Conservation (phyloP, 495 filamentous ascomycete genomes). For the Hypoxylon cercidicola region DNA sequence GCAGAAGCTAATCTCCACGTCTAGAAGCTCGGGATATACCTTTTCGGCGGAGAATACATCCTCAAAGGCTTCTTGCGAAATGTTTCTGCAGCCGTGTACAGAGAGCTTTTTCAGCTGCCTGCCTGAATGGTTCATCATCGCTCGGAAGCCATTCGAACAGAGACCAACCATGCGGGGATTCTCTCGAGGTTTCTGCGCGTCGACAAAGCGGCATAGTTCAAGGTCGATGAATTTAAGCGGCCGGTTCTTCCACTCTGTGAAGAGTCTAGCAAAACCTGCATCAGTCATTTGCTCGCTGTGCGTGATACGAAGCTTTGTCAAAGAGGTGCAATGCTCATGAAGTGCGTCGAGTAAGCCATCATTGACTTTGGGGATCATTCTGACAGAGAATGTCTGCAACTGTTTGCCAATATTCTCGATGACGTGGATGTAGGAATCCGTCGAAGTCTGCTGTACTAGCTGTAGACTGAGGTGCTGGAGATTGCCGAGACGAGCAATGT, state of each 20-base stretch:
- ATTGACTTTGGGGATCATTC: slow-evolving; percentile 65
- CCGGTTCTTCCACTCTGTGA: slow-evolving; percentile 77
- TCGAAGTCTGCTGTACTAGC: slow-evolving; percentile 64
- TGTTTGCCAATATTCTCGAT: slow-evolving; percentile 66
- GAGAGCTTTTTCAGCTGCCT: slow-evolving; percentile 69
- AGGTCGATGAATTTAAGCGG: slow-evolving; percentile 75
- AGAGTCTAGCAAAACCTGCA: slow-evolving; percentile 73
- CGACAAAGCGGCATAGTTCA: slow-evolving; percentile 76
- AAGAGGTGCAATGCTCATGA: slow-evolving; percentile 70
- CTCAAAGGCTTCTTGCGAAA: slow-evolving; percentile 72
- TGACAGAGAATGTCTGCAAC: slow-evolving; percentile 77
- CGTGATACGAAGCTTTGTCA: slow-evolving; percentile 80
- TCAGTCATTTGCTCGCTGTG: slow-evolving; percentile 80
- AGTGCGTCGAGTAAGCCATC: slow-evolving; percentile 72
- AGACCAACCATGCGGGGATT: slow-evolving; percentile 75
- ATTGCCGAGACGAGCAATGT: slow-evolving; percentile 64
- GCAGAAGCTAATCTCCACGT: slow-evolving; percentile 83
- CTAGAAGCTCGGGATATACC: slow-evolving; percentile 70
- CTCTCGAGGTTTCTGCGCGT: slow-evolving; percentile 62
- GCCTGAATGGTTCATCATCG: slow-evolving; percentile 88
- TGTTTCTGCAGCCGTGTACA: slow-evolving; percentile 81
- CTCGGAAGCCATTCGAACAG: slow-evolving; percentile 75
- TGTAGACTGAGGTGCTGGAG: slow-evolving; percentile 80
- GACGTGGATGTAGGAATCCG: slow-evolving; percentile 66
- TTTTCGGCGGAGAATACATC: slow-evolving; percentile 70